These are phyloP conservation scores for Sphagnum tenellum DNA, from an alignment of 225 moss, liverwort and hornwort genomes.

Conservation along the genomic window DNA sequence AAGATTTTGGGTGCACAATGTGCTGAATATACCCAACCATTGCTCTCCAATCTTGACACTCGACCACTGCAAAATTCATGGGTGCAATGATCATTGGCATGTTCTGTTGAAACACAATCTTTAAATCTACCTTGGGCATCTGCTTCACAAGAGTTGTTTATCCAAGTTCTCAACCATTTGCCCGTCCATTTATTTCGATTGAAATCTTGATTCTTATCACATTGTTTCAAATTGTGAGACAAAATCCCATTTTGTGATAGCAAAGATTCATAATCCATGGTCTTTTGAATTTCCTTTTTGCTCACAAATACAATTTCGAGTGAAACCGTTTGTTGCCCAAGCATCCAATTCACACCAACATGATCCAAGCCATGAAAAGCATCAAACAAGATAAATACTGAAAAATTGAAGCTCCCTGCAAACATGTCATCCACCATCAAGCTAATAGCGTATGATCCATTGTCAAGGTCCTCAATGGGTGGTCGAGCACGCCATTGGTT, in stretches of 20 bases:
- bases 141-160: slow-evolving; percentile 29
- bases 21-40: slow-evolving; percentile 62
- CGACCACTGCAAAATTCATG: slow-evolving; percentile 34
- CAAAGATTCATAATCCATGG: no score
- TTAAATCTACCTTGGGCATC: slow-evolving; percentile 21
- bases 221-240: slow-evolving; percentile 9
- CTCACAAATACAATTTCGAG: slow-evolving; percentile 14
- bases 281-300: no score
- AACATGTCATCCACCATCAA: slow-evolving; percentile 32
- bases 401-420: slow-evolving; percentile 44
- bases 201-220: slow-evolving; percentile 29
- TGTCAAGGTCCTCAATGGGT: slow-evolving; percentile 30
- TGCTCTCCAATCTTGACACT: slow-evolving; percentile 37
- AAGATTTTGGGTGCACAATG: slow-evolving; percentile 60
- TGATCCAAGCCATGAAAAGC: slow-evolving; percentile 59
- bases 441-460: slow-evolving; percentile 47
- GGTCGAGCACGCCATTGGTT: slow-evolving; percentile 53
- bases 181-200: slow-evolving; percentile 33
- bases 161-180: slow-evolving; percentile 38
- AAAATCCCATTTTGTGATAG: background rate
- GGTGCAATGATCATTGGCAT: slow-evolving; percentile 13
- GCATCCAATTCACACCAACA: slow-evolving; percentile 13
- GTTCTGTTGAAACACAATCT: slow-evolving; percentile 25
- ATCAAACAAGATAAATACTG: slow-evolving; percentile 45
- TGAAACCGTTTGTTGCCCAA: slow-evolving; percentile 13